Percentiles rank a stretch among this genome's conserved stretches.
Evolutionary conservation across 2,329 filamentous ascomycete species (phyloP).

Genomic region (Chrysoporthe deuterocubensis): DNA sequence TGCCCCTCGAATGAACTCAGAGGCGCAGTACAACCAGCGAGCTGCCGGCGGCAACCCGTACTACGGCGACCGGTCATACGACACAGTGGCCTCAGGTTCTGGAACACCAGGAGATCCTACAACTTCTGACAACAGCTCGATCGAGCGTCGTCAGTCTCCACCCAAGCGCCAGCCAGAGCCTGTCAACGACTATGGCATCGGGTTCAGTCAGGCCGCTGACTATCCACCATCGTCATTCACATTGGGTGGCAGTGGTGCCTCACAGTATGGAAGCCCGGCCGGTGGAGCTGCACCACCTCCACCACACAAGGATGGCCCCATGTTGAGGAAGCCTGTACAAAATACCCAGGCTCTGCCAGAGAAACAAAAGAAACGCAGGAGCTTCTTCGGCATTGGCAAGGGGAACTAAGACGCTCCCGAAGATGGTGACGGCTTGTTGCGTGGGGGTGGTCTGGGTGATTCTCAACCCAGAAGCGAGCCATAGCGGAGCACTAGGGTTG

Average conservation of each 20-base stretch:
- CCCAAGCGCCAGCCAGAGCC: slow-evolving; percentile 56
- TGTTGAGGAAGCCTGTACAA: slow-evolving; percentile 33
- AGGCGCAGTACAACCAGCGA: slow-evolving; percentile 48
- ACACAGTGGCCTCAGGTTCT: slow-evolving; percentile 80
- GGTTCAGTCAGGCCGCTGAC: slow-evolving; percentile 49
- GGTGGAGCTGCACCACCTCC: slow-evolving; percentile 36
- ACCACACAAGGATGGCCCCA: slow-evolving; percentile 39
- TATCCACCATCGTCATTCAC: slow-evolving; percentile 49
- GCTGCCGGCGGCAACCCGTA: slow-evolving; percentile 53
- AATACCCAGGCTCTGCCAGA: slow-evolving; percentile 24
- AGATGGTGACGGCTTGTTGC: not conserved
- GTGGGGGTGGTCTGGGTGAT: not conserved
- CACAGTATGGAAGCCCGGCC: slow-evolving; percentile 31
- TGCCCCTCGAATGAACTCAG: slow-evolving; percentile 50
- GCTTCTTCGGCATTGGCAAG: slow-evolving; percentile 87
- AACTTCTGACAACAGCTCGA: slow-evolving; percentile 90
- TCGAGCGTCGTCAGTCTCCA: slow-evolving; percentile 70
- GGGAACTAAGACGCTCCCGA: slow-evolving; percentile 38
- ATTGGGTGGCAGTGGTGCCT: slow-evolving; percentile 36
- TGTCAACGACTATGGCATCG: slow-evolving; percentile 68
- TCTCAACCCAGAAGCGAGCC: not conserved
- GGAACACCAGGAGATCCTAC: slow-evolving; percentile 73
- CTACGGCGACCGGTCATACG: slow-evolving; percentile 72
- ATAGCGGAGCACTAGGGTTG: not conserved
- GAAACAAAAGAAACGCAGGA: slow-evolving; percentile 75